phyloP scores from a whole-genome alignment of 2,329 filamentous ascomycete species.

The Akanthomyces lecanii region DNA sequence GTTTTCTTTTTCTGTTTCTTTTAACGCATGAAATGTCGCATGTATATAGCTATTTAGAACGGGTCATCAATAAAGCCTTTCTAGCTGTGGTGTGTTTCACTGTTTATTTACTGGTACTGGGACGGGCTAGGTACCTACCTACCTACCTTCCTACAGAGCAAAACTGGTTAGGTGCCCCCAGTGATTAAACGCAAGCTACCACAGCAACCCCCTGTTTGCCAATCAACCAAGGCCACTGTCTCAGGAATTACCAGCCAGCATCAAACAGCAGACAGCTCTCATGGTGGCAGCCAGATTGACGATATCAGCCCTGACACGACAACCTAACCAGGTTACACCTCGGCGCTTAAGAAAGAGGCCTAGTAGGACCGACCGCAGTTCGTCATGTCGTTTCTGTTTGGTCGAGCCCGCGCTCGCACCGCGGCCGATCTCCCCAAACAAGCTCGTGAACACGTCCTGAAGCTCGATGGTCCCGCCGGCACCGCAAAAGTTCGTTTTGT shows the following conservation, averaged over 20 bases:
- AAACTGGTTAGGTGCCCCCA: too few species aligned
- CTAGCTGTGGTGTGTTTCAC: too few species aligned
- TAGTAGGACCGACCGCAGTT: neutral
- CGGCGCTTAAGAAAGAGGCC: neutral
- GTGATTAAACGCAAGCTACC: neutral
- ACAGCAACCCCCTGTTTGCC: constrained; percentile 4
- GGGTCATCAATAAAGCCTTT: too few species aligned
- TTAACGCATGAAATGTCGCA: too few species aligned
- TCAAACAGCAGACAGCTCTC: neutral
- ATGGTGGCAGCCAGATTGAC: neutral
- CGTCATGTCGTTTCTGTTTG: constrained; percentile 54
- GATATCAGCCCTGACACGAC: too few species aligned
- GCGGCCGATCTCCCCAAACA: constrained; percentile 53
- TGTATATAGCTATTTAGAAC: too few species aligned
- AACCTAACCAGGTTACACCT: neutral
- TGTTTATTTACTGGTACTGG: too few species aligned
- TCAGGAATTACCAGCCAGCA: neutral
- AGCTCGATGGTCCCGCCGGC: constrained; percentile 46
- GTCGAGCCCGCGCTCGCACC: constrained; percentile 47
- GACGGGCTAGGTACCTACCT: too few species aligned
- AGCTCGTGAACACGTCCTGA: constrained; percentile 50
- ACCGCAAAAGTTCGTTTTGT: constrained; percentile 40
- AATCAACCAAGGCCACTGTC: neutral
- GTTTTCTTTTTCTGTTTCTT: too few species aligned
- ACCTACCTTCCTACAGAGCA: too few species aligned